Base-by-base conservation (phyloP, 2,329 filamentous ascomycete genomes). In the Aureobasidium pullulans region DNA sequence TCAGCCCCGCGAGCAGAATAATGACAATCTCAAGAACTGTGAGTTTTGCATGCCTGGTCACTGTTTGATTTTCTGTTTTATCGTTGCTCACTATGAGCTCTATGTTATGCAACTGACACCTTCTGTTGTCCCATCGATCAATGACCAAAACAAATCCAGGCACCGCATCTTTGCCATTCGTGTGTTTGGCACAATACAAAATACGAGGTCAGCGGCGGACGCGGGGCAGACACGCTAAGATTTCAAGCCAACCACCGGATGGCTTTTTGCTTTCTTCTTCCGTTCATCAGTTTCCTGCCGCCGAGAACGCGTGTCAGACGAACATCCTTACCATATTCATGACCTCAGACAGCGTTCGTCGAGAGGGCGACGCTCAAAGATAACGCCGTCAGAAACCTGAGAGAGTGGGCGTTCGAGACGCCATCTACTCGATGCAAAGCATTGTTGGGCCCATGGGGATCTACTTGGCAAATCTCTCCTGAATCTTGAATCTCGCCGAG, bases 401-500 rank as follows among this genome's bases (percentile, higher is more conserved):
- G 11, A 46, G 7, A 47, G 8, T 19, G 15, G 48, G 23, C 3
- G 48, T 16, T 13, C 23, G 3, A 34, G 13, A 31, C 13, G 16
- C 23, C 13, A 36, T 31, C 19, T 39, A 28, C 16, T 37, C 11
- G 47, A 40, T 39, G 48, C 34, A 40, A 52, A 52, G 46, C n/a
- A 49, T 36, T 49, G 15, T 19, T 23, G 23, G 16, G 13, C 50
- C 50, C 50, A 19, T 43, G 50, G 50, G 50, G 50, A 13, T 6
- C 3, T 34, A n/a, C 49, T 54, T 54, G 50, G 50, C 50, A 28
- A 23, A 34, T 34, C 23, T 42, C 40, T 37, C 52, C 52, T 56
- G 52, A 44, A 56, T 56, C 39, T 53, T 29, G 36, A 36, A 42
- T 53, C 19, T 40, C 49, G 37, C 49, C 49, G 49, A 42, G 49